These are phyloP conservation scores for Fusarium decemcellulare DNA, from an alignment of 2,329 filamentous ascomycete genomes.

Conservation along the genomic window DNA sequence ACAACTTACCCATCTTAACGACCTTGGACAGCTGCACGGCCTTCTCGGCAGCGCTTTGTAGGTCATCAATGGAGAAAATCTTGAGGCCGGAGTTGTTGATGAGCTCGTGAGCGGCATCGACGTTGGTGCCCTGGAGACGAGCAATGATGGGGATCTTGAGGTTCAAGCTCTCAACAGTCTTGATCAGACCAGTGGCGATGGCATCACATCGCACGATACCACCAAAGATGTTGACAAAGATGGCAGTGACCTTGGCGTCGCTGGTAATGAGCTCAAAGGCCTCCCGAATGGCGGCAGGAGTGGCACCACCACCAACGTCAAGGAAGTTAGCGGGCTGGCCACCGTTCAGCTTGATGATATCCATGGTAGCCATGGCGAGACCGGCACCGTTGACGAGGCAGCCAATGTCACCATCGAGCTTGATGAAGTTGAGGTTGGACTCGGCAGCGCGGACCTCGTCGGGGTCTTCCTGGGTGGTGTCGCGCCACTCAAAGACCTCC, in stretches of 20 bases:
- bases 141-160: slow-evolving; percentile 97
- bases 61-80: slow-evolving; percentile 99
- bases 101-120: slow-evolving; percentile 91
- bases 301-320: slow-evolving; percentile 97
- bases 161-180: slow-evolving; percentile 94
- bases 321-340: slow-evolving; percentile 98
- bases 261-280: slow-evolving; percentile 99
- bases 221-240: slow-evolving; percentile 99
- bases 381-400: slow-evolving; percentile 99
- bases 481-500: slow-evolving; percentile 94
- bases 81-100: slow-evolving; percentile 99
- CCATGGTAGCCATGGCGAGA: slow-evolving; percentile 99
- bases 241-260: slow-evolving; percentile 97
- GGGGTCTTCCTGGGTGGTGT: slow-evolving; percentile 94
- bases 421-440: slow-evolving; percentile 99
- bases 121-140: slow-evolving; percentile 97
- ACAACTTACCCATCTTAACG: slow-evolving; percentile 93
- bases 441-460: slow-evolving; percentile 98
- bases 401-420: slow-evolving; percentile 99
- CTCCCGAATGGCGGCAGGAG: slow-evolving; percentile 95
- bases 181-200: slow-evolving; percentile 96
- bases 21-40: slow-evolving; percentile 99
- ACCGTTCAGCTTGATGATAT: slow-evolving; percentile 99
- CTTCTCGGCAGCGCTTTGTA: slow-evolving; percentile 97
- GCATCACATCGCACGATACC: slow-evolving; percentile 98